Base-by-base conservation (phyloP, 805 yeast genomes). In the Hanseniaspora lindneri region DNA sequence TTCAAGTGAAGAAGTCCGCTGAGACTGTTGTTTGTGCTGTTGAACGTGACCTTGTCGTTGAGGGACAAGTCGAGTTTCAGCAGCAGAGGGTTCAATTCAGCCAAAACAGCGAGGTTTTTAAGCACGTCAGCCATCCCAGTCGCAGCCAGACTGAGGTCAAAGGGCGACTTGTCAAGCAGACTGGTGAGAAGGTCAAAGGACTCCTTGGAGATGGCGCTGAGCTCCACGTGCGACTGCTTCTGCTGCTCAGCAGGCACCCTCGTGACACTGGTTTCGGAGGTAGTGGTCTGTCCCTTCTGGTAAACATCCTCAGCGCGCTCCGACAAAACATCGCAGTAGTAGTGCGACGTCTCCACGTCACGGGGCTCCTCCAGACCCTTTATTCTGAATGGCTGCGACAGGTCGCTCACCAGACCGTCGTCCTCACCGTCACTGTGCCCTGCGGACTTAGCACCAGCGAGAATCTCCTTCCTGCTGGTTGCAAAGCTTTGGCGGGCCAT, bases 41-140 rank as follows among this genome's bases (percentile, higher is more conserved):
- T 14, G 6, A 49, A 20, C 13, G 21, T 7, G 4, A 33, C 13
- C 2, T 29, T 23, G 16, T 43, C 42, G 30, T 43, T 49, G 11
- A 34, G 16, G 0, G 52, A 43, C 17, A 43, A 17, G 17, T 43
- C 32, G 16, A 49, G 29, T 20, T 49, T 40, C 9, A 49, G 8
- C 11, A 49, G 8, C 17, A 39, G 37, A n/a, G 52, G 52, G 20
- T 42, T 41, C 10, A 49, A 16, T 17, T 43, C 49, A 11, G 29
- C 30, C 5, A 49, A 14, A 9, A 34, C 20, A 29, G 36, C n/a
- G 25, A 49, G 21, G 28, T 39, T 39, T 10, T 49, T 39, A 19
- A 42, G n/a, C 7, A 49, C 40, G 25, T 49, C 48, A 13, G 17
- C 11, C 27, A 27, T 33, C 5, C n/a, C 14, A 4, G 30, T 39